These are phyloP conservation scores for Nasturtium officinale DNA, from an alignment of 345 rosid species.

Conservation along the genomic window DNA sequence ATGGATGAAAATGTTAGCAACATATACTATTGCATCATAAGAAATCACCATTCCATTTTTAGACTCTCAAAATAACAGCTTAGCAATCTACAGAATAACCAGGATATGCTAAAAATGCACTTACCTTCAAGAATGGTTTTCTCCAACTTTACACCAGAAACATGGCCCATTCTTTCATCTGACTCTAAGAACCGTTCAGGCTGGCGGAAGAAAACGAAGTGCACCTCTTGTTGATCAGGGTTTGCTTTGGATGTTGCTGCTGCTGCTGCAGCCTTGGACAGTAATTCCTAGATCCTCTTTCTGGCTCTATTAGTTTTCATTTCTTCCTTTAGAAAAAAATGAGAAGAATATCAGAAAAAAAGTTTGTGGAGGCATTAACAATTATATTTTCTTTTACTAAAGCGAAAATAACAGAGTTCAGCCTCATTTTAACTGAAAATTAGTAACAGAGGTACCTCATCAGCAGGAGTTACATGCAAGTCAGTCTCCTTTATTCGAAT, in stretches of 20 bases:
- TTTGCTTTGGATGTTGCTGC: slow-evolving; percentile 50
- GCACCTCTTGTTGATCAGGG: slow-evolving; percentile 71
- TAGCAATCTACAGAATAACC: neutral
- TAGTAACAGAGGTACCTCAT: slow-evolving; percentile 59
- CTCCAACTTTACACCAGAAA: slow-evolving; percentile 73
- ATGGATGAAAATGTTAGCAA: slow-evolving; percentile 16
- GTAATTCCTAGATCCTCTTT: slow-evolving; percentile 72
- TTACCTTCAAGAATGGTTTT: slow-evolving; percentile 78
- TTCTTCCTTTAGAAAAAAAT: slow-evolving; percentile 63
- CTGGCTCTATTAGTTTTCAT: slow-evolving; percentile 65
- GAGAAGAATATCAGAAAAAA: neutral
- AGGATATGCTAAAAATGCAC: slow-evolving; percentile 1
- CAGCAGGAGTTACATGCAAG: slow-evolving; percentile 60
- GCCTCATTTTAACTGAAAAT: slow-evolving; percentile 3
- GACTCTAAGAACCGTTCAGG: slow-evolving; percentile 76
- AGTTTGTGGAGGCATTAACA: neutral
- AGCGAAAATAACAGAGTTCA: slow-evolving; percentile 1
- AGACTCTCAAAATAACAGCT: slow-evolving; percentile 5
- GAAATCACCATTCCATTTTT: neutral
- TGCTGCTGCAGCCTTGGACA: slow-evolving; percentile 59
- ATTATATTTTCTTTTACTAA: neutral
- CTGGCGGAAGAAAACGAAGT: slow-evolving; percentile 80
- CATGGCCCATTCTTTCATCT: slow-evolving; percentile 57
- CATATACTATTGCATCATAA: neutral
- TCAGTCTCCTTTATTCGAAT: slow-evolving; percentile 60